phyloP scores from a whole-genome alignment of 495 filamentous ascomycete genomes.

The Lepraria neglecta region DNA sequence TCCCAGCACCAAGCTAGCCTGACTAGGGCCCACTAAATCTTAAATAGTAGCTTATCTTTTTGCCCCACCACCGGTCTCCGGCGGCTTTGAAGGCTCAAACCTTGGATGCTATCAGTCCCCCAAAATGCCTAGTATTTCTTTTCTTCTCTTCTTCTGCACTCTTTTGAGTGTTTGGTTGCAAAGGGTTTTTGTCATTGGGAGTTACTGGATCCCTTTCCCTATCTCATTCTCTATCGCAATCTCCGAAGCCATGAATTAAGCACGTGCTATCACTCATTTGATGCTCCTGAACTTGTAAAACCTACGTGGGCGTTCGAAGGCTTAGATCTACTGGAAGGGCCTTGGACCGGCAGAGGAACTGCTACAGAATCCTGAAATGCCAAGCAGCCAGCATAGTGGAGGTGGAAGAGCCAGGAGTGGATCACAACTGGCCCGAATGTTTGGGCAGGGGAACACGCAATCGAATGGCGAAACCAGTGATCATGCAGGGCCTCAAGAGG shows the following conservation, averaged over 20 bases:
- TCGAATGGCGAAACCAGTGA: constrained; percentile 14
- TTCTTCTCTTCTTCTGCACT: neutral
- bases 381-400: neutral
- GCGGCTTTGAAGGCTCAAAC: constrained; percentile 2
- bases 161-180: neutral
- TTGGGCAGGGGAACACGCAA: constrained; percentile 7
- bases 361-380: constrained; percentile 1
- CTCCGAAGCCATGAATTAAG: neutral
- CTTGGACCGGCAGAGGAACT: neutral
- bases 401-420: constrained; percentile 19
- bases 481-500: constrained; percentile 4
- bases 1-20: neutral
- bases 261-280: neutral
- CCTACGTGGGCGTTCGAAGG: neutral
- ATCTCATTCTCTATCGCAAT: no score
- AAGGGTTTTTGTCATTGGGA: neutral
- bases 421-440: constrained; percentile 22
- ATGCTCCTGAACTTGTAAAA: neutral
- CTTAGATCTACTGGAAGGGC: constrained; percentile 1
- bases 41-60: constrained; percentile 6
- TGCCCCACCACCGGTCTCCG: constrained; percentile 2
- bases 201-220: neutral
- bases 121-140: neutral
- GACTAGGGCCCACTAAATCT: neutral
- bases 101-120: neutral